Base-by-base conservation (phyloP, 2,329 filamentous ascomycete species). In the Orbilia ellipsospora region DNA sequence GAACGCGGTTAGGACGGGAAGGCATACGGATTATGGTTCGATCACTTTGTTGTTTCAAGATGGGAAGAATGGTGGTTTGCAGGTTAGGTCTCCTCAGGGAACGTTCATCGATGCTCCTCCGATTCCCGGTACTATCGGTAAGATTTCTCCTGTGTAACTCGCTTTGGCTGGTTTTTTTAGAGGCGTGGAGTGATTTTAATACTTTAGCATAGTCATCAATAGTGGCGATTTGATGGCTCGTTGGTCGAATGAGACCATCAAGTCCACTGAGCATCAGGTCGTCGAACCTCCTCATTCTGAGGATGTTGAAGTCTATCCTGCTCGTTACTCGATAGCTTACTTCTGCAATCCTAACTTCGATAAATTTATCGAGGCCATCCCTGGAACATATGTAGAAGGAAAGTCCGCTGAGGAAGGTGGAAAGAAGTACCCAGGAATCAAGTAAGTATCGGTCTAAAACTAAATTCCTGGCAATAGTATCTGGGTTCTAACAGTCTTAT, bases 231-330 rank as follows among this genome's bases (percentile, higher is more conserved):
- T 97, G 78, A 84, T 97, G 59, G 90, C 92, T 0, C 86, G 93
- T 62, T 97, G 93, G 94, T 92, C 91, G 77, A 97, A 97, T 80
- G 92, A 96, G 80, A 91, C 88, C 3, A 96, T 97, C 83, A 93
- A 91, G 84, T 94, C 91, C 81, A 97, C 94, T 2, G 88, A 93
- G 74, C 94, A 97, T 82, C 89, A 93, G 10, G 94, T 97, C 0
- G 92, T 97, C 4, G 92, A 97, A 83, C 94, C 94, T 1, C 91
- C 92, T 0, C 81, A 81, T 10, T 81, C 83, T 0, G 84, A 85
- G 15, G 86, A 85, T 15, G 83, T 85, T 45, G 82, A 82, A 23
- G 79, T 80, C 16, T 90, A 96, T 81, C 92, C 93, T 0, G 86
- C 92, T 0, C 86, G 91, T 45, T 97, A 97, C 81, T 94, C 91